Conservation (phyloP, 2,329 filamentous ascomycete genomes). For the Dactylella cylindrospora region DNA sequence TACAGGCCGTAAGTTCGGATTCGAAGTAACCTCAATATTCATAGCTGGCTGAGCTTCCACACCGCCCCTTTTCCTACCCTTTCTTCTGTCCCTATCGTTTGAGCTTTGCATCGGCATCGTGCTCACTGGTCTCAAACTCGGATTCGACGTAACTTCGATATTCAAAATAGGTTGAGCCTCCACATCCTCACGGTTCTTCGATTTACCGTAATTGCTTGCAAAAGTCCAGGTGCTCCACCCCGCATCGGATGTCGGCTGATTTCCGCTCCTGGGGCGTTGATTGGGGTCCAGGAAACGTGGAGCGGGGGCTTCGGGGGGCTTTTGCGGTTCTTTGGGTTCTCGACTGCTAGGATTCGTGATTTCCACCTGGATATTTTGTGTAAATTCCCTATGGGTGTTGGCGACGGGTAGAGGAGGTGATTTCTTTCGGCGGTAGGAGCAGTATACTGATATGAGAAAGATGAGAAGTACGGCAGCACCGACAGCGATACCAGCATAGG, state of each 20-base stretch:
- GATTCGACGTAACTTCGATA: conserved; percentile 40
- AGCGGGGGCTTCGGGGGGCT: too few species aligned
- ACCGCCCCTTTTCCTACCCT: too few species aligned
- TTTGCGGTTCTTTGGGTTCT: too few species aligned
- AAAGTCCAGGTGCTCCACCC: too few species aligned
- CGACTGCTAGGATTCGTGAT: too few species aligned
- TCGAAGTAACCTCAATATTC: conserved; percentile 40
- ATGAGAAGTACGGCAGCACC: conserved; percentile 21
- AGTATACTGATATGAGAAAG: conserved; percentile 12
- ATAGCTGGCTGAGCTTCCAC: conserved; percentile 3
- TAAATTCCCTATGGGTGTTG: conserved; percentile 17
- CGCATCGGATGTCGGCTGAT: too few species aligned
- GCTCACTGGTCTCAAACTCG: conserved; percentile 9
- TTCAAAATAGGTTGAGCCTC: conserved; percentile 8
- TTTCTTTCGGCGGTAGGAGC: conserved; percentile 15
- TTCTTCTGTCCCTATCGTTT: too few species aligned
- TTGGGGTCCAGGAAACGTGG: too few species aligned
- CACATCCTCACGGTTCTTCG: too few species aligned
- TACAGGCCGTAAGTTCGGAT: conserved; percentile 14
- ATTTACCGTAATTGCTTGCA: too few species aligned
- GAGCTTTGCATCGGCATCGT: too few species aligned
- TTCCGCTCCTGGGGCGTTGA: too few species aligned
- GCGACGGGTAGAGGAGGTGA: conserved; percentile 9
- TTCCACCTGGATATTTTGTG: conserved; percentile 20
- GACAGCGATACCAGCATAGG: conserved; percentile 29